Evolutionary conservation across 1,284 basidiomycete species (phyloP), one percentile per base, ranked within the genome.

Genomic region (Ganoderma sinense): DNA sequence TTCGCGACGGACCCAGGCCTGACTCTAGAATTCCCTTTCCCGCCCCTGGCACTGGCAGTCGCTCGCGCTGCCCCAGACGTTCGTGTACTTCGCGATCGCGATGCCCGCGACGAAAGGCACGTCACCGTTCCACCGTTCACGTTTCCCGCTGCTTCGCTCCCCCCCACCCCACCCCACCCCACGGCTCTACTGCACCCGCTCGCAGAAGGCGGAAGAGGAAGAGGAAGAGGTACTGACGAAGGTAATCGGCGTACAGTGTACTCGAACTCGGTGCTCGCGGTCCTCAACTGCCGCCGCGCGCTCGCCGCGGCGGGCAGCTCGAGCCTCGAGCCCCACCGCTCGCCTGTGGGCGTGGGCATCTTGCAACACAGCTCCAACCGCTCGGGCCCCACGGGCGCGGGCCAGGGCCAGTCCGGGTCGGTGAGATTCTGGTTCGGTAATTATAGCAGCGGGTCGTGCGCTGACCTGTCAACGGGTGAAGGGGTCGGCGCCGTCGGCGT

Each of bases 231-330:
- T 41, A 18, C 48, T 53, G 10, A 10, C 48, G 29, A 23, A 13
- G 14, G 14, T 10, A 39, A 53, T 10, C 56, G 1, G 16, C 36
- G 36, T 4, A 8, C 55, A 64, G 63, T 51, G 20, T 64, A 64
- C 63, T 33, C 48, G 13, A 64, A 64, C 36, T 64, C 63, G 63
- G 63, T 64, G 6, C 63, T 64, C 20, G 63, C 63, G 16, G 51
- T 64, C 51, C 56, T 59, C 31, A 59, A 59, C 56, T 59, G 56
- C 36, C 56, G 56, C n/a, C 56, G 39, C 8, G 56, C 56, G n/a
- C 33, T 59, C 18, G 20, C 20, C 53, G 23, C 53, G 33, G 14
- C 4, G 1, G 31, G 55, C 18, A 20, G 31, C 31, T 58, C 55
- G 29, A 31, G 26, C n/a, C 31, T 56, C 29, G 14, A 31, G 10